phyloP scores from a whole-genome alignment of 2,329 filamentous ascomycete genomes.

The Mariannaea sp. region DNA sequence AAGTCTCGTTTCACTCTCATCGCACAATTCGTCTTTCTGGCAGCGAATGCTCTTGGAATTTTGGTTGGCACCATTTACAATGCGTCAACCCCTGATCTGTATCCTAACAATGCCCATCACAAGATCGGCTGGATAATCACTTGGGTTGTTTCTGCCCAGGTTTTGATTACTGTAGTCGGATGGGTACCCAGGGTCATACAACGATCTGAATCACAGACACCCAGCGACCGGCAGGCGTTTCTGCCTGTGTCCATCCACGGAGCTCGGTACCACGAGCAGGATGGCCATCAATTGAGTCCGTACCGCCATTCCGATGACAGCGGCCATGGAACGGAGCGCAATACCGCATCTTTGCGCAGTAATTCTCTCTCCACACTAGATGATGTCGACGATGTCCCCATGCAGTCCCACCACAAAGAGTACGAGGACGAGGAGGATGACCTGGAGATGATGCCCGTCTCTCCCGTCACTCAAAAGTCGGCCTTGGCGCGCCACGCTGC shows the following conservation, averaged over 20 bases:
- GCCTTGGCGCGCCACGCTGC: constrained; percentile 61
- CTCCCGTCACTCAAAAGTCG: constrained; percentile 47
- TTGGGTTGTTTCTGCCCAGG: constrained; percentile 72
- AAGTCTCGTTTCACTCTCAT: constrained; percentile 75
- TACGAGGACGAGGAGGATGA: constrained; percentile 56
- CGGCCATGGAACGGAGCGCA: constrained; percentile 73
- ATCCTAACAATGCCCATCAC: constrained; percentile 85
- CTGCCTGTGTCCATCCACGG: constrained; percentile 60
- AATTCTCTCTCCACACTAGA: constrained; percentile 64
- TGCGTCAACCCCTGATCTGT: constrained; percentile 80
- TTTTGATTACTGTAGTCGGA: constrained; percentile 69
- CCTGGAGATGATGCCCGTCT: constrained; percentile 35
- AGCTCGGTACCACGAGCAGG: constrained; percentile 33
- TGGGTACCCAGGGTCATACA: constrained; percentile 51
- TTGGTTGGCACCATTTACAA: constrained; percentile 75
- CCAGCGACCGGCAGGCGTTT: constrained; percentile 52
- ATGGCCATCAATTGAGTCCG: constrained; percentile 55
- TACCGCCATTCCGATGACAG: constrained; percentile 70
- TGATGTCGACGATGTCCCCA: constrained; percentile 44
- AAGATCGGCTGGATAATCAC: constrained; percentile 86
- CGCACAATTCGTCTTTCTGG: constrained; percentile 70
- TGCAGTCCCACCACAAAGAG: constrained; percentile 50
- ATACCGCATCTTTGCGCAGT: constrained; percentile 69
- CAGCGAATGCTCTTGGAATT: constrained; percentile 66
- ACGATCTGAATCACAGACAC: background rate